phyloP scores from a whole-genome alignment of 1,139 yeast genomes.

The Candida albicans region DNA sequence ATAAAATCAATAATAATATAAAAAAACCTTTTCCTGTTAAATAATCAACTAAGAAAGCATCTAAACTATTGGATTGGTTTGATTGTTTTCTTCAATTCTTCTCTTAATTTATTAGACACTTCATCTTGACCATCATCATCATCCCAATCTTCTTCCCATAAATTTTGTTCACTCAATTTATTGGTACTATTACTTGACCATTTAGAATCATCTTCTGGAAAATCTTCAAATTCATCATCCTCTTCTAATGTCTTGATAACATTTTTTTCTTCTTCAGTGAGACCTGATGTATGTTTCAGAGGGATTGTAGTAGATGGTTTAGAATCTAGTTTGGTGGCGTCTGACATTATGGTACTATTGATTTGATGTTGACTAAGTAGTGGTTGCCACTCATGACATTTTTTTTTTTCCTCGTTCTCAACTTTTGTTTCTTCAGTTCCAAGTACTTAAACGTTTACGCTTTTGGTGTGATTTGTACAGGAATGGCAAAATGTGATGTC shows the following conservation, averaged over 20 bases:
- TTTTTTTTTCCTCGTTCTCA: background rate
- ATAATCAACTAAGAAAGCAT: background rate
- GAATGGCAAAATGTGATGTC: too few relatives aligned
- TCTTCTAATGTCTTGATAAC: constrained; percentile 71
- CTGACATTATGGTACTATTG: background rate
- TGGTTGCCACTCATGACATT: background rate
- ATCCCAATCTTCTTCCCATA: constrained; percentile 98
- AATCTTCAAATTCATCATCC: constrained; percentile 94
- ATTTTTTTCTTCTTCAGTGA: constrained; percentile 31
- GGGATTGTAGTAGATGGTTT: background rate
- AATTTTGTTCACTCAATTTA: constrained; percentile 42
- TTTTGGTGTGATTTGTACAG: background rate
- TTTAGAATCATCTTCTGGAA: constrained; percentile 80
- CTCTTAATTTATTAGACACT: constrained; percentile 68
- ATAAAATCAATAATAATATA: background rate
- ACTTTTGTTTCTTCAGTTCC: background rate
- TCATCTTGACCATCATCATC: constrained; percentile 88
- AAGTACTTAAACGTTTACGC: background rate
- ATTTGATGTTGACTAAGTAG: background rate
- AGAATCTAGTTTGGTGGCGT: constrained; percentile 3
- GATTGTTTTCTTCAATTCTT: constrained; percentile 30
- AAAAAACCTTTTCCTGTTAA: too few relatives aligned
- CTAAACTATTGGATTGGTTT: constrained; percentile 6
- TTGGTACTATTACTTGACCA: constrained; percentile 45
- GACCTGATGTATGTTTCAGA: background rate